These are phyloP conservation scores for Vigna angularis DNA, from an alignment of 306 rosid genomes.

Conservation along the genomic window DNA sequence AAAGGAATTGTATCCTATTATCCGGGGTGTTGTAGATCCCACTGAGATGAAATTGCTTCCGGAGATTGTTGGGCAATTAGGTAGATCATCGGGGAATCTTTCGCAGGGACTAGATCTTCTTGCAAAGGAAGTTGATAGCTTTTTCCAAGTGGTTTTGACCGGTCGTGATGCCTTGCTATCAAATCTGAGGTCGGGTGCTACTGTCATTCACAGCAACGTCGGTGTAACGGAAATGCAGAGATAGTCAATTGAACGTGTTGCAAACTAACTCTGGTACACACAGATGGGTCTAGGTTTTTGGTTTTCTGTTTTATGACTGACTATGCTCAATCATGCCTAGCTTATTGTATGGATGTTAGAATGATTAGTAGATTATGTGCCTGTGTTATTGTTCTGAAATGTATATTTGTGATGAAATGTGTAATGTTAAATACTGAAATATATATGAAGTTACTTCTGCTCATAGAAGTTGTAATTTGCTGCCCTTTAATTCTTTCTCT, in stretches of 20 bases:
- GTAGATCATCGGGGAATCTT: constrained; percentile 56
- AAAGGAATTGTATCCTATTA: constrained; percentile 66
- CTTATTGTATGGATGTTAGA: constrained; percentile 49
- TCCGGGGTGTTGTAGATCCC: constrained; percentile 57
- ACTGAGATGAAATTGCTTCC: constrained; percentile 43
- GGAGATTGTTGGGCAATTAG: constrained; percentile 54
- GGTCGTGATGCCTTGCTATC: constrained; percentile 87
- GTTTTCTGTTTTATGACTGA: constrained; percentile 50
- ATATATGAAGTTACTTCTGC: constrained; percentile 42
- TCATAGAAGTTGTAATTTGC: background rate
- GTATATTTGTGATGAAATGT: constrained; percentile 48
- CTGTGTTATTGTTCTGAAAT: constrained; percentile 21
- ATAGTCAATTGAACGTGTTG: constrained; percentile 50
- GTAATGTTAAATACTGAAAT: constrained; percentile 43
- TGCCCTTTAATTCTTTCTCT: constrained; percentile 12
- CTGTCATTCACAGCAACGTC: constrained; percentile 36
- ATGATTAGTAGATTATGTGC: constrained; percentile 46
- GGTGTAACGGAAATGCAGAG: constrained; percentile 46
- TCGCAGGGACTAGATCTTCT: constrained; percentile 83
- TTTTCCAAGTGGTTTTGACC: constrained; percentile 71
- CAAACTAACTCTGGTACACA: constrained; percentile 40
- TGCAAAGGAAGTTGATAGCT: constrained; percentile 79
- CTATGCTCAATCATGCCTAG: constrained; percentile 50
- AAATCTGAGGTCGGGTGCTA: constrained; percentile 65
- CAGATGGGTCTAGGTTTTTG: constrained; percentile 48